Evolutionary conservation across 2,329 filamentous ascomycete species (phyloP), one percentile per base, ranked within the genome.

Genomic region (Aspergillus quadricinctus): DNA sequence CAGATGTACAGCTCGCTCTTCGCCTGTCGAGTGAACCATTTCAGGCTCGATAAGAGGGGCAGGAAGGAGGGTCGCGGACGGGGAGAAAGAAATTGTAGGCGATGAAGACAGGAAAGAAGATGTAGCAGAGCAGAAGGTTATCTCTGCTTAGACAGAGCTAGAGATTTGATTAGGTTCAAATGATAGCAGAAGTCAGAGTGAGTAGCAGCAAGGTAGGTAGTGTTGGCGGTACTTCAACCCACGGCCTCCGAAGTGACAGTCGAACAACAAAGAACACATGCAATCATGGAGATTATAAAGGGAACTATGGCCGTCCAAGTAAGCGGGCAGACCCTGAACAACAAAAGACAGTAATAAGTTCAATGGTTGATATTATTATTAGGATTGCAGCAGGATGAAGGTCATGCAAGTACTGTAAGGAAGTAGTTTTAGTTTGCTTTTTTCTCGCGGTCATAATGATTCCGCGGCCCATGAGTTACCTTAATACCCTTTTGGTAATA

Each of bases 1-100:
- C 62, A 80, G 67, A 58, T 72, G 66, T 59, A 72, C 71, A 65
- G 78, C 78, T 64, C 75, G 76, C 61, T 77, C 75, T 67, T 79
- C 72, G 57, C 74, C 72, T 55, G 72, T 71, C 64, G 70, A 66
- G 63, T 69, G 69, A 62, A 76, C 72, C 74, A 77, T 77, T 71
- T 71, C 73, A 70, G 64, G 63, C 61, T 58, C 63, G 62, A 60
- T 56, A 54, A 46, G 43, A 46, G 31, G 49, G 59, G 21, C 49
- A 48, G 57, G 54, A 52, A 57, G 43, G 49, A 19, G 51, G 48
- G 31, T 56, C 58, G 57, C 60, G 60, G 59, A 56, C 54, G 55
- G 56, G 55, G 58, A 56, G 43, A 48, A 46, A 57, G 53, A 48
- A 41, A 57, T 52, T 56, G 55, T 49, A 49, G 54, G 50, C 57